Evolutionary conservation across 345 rosid species (phyloP), one percentile per base, ranked within the genome.

Genomic region (Populus alba): DNA sequence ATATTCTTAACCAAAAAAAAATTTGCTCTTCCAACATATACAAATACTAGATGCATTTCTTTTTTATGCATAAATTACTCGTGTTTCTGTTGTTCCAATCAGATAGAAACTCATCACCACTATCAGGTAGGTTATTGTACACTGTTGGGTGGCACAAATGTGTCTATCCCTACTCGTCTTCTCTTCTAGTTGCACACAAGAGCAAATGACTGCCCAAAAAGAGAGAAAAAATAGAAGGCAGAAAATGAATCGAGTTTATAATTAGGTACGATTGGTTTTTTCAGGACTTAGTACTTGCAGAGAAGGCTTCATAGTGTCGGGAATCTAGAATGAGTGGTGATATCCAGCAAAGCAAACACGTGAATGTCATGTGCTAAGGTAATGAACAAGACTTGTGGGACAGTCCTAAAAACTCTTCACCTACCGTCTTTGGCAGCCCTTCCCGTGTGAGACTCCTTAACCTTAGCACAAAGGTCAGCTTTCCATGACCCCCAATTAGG

Each of bases 281-380:
- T 18, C 0, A 31, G 33, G 33, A 31, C 33, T 35, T 18, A 8
- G 59, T 7, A 2, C 59, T 18, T 17, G 7, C 51, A 47, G 16
- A 47, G 51, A 47, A 6, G 39, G 61, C 16, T 12, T 25, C 41
- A 4, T 4, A 33, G 53, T 68, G 16, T 5, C 27, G 68, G 41
- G 35, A 55, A 38, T 76, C 27, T 57, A 71, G 65, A 38, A 53
- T 8, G 70, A 43, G 55, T 73, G 73, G 83, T 83, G 85, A 71
- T 6, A 73, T 55, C 80, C 81, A 87, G 85, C 84, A 65, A 57
- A 79, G 81, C 72, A 75, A 65, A 17, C 86, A 81, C 78, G 90
- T 87, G 90, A 68, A 81, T 38, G 59, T 81, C 92, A 89, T 84
- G 89, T 89, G 91, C 90, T 85, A 87, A 75, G 85, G 90, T 79